A percentile compares a stretch with the other conserved stretches of the same genome.
phyloP scores from a whole-genome alignment of 2,329 filamentous ascomycete species.

The Xylaria sp. region DNA sequence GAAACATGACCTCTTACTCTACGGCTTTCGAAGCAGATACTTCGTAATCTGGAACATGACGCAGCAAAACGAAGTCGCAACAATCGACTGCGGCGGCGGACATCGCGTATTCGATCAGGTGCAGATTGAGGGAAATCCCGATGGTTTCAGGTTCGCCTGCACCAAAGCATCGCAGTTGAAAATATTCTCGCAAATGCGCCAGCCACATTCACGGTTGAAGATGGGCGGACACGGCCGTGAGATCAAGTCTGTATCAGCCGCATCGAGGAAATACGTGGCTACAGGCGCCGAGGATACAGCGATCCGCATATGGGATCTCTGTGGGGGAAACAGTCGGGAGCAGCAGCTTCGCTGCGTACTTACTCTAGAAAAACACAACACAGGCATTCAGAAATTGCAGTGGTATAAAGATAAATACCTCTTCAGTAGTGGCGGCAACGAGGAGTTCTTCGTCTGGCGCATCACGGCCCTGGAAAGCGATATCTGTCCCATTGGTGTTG shows the following conservation, averaged over 20 bases:
- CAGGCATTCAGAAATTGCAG: slow-evolving; percentile 82
- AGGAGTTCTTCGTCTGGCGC: slow-evolving; percentile 91
- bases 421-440: slow-evolving; percentile 86
- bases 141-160: slow-evolving; percentile 71
- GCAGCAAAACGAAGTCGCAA: slow-evolving; percentile 73
- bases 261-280: slow-evolving; percentile 59
- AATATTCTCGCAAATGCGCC: slow-evolving; percentile 57
- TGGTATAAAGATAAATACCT: slow-evolving; percentile 80
- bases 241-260: slow-evolving; percentile 67
- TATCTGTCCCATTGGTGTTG: slow-evolving; percentile 63
- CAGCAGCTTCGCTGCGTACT: slow-evolving; percentile 62
- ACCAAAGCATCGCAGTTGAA: slow-evolving; percentile 72
- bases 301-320: slow-evolving; percentile 77
- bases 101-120: slow-evolving; percentile 77
- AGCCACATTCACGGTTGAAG: slow-evolving; percentile 64
- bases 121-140: slow-evolving; percentile 45
- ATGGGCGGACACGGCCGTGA: slow-evolving; percentile 86
- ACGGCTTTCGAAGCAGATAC: slow-evolving; percentile 81
- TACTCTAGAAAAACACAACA: slow-evolving; percentile 79
- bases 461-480: slow-evolving; percentile 64
- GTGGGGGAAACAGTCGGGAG: slow-evolving; percentile 35
- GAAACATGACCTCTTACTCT: slow-evolving; percentile 71
- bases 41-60: slow-evolving; percentile 87
- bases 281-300: slow-evolving; percentile 79
- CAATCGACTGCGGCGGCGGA: slow-evolving; percentile 83